Evolutionary conservation across 2,329 filamentous ascomycete species (phyloP), one percentile per base, ranked within the genome.

Genomic region (Penicillium sclerotiorum): DNA sequence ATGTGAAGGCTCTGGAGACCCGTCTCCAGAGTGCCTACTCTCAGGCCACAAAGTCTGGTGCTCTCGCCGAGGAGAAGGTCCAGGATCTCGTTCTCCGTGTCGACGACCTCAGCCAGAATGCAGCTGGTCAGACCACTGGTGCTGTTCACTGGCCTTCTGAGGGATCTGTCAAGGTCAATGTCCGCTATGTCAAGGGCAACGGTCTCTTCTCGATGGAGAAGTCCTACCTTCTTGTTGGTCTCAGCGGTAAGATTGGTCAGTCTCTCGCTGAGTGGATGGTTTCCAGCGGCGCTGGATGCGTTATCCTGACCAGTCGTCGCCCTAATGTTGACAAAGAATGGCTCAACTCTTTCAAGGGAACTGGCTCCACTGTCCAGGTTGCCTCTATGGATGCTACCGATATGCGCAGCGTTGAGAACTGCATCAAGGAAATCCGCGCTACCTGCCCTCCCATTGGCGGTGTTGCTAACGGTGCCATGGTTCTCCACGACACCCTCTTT

Each of bases 391-490:
- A 40, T 21, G 20, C 25, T 2, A 40, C 37, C 8, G 25, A n/a
- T 4, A 40, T 25, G 17, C 11, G 7, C 20, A 8, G 17, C 9
- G 20, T 25, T 23, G 17, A 11, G 6, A 11, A 15, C 5, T 7
- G 15, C 20, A 13, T 40, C 12, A 25, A 40, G 7, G 20, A 40
- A 5, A 25, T 40, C 8, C 8, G 17, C 20, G 20, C 37, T 4
- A 11, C 37, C 22, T 25, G 9, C 20, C 61, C 60, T 18, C 61
- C 62, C 0, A 61, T 74, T 30, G 65, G 52, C 1, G 72, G 72
- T 17, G 70, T 74, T 2, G 60, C 60, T 5, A 66, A 74, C 17
- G 68, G 62, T 1, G 71, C 72, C 4, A 67, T 73, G 63, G 63
- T 74, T 5, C 52, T 75, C 1, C 38, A 59, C 2, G 73, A 75